These are phyloP conservation scores for Candida neerlandica DNA, from an alignment of 1,139 yeast genomes.

Conservation along the genomic window DNA sequence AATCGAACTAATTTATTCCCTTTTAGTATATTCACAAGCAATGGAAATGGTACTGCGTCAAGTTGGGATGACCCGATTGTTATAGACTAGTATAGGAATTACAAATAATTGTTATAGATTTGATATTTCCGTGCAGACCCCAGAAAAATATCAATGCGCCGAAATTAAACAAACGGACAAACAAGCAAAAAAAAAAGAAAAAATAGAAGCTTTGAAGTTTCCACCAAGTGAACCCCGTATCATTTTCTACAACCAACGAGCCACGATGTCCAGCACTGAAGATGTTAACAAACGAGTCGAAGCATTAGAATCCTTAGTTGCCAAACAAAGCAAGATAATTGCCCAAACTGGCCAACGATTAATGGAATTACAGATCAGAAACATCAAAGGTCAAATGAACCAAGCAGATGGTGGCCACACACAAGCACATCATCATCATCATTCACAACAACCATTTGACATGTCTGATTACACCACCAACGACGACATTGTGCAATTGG, in stretches of 20 bases:
- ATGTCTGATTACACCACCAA: conserved; percentile 69
- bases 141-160: too few species aligned
- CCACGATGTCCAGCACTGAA: not conserved
- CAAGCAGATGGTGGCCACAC: conserved; percentile 25
- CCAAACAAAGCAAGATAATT: conserved; percentile 43
- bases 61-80: conserved; percentile 16
- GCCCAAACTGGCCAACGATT: conserved; percentile 77
- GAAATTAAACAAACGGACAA: too few species aligned
- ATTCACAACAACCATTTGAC: conserved; percentile 38
- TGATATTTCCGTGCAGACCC: too few species aligned
- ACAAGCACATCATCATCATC: too few species aligned
- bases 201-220: too few species aligned
- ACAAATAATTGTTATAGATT: not conserved
- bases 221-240: too few species aligned
- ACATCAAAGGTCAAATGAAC: conserved; percentile 43
- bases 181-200: too few species aligned
- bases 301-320: conserved; percentile 53
- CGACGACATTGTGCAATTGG: conserved; percentile 82
- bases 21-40: too few species aligned
- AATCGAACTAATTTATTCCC: too few species aligned
- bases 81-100: not conserved
- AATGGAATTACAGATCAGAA: conserved; percentile 62
- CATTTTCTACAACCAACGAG: not conserved
- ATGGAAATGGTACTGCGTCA: conserved; percentile 8
- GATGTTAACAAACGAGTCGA: conserved; percentile 16